Evolutionary conservation across 441 rosid species (phyloP), one percentile per base, ranked within the genome.

Genomic region (Adansonia gregorii): DNA sequence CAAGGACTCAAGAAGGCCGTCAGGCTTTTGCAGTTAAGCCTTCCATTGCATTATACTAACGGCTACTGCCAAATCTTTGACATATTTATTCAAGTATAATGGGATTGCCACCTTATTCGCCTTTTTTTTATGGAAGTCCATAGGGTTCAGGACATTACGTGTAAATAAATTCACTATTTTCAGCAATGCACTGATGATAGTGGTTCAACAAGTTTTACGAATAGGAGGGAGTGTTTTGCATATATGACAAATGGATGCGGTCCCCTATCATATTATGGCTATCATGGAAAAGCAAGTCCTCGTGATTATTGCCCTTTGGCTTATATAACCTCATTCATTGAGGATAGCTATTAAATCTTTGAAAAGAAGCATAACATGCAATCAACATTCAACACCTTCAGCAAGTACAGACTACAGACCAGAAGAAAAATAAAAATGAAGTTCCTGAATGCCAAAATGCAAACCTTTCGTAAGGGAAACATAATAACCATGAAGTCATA

Each of bases 381-480:
- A 22, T 24, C 41, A 7, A 69, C 73, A 69, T 24, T 67, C 43
- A 48, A 48, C 20, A 49, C 73, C 58, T 69, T 43, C 20, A 3
- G 39, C 73, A 69, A 48, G 41, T 48, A 69, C 39, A 69, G 41
- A 49, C 61, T 51, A 51, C 14, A 51, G 20, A 51, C 59, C 14
- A 3, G 24, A 69, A 49, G 22, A 60, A 69, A 70, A 70, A 70
- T 51, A 70, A 45, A 51, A 51, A 70, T 8, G 15, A 70, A 70
- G 24, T 43, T n/a, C 74, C 61, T 51, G 46, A 52, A 51, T 31
- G 24, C 43, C 11, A 27, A 69, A 69, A 24, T 12, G 41, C 43
- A 48, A 56, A 6, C n/a, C 49, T 69, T 48, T 69, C 14, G 35
- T 45, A 43, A 20, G 56, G 31, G 55, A 48, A 68, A 31, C n/a